phyloP scores from a whole-genome alignment of 2,329 filamentous ascomycete genomes.

The Alternaria solani region DNA sequence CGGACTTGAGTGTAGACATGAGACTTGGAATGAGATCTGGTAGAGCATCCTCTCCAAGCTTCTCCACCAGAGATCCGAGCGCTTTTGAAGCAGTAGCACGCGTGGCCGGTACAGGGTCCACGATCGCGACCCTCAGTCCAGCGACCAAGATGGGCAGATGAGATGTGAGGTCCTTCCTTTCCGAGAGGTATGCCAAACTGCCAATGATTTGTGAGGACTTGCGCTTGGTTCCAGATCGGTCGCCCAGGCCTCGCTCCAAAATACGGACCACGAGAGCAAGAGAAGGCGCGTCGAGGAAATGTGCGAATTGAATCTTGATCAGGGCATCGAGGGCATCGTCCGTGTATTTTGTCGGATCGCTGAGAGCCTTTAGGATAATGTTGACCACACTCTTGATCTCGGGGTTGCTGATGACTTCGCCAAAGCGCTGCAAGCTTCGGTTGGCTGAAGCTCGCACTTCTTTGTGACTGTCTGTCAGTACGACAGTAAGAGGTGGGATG shows the following conservation, averaged over 20 bases:
- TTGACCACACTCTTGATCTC: constrained; percentile 93
- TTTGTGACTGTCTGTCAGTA: constrained; percentile 97
- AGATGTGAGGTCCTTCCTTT: constrained; percentile 89
- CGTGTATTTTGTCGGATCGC: constrained; percentile 96
- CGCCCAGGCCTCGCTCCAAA: constrained; percentile 87
- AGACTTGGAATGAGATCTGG: constrained; percentile 97
- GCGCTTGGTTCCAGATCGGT: constrained; percentile 92
- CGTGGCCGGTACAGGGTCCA: constrained; percentile 96
- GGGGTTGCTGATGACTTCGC: constrained; percentile 97
- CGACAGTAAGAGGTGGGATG: constrained; percentile 91
- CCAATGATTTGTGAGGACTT: constrained; percentile 98
- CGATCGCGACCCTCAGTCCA: constrained; percentile 85
- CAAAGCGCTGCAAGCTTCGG: constrained; percentile 94
- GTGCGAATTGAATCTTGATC: constrained; percentile 98
- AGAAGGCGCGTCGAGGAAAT: constrained; percentile 97
- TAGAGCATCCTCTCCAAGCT: constrained; percentile 93
- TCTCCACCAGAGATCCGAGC: constrained; percentile 95
- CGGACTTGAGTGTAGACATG: constrained; percentile 97
- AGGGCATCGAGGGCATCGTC: constrained; percentile 92
- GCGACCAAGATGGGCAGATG: constrained; percentile 93
- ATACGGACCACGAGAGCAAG: constrained; percentile 94
- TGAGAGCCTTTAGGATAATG: constrained; percentile 92
- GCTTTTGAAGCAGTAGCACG: constrained; percentile 96
- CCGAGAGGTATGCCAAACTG: constrained; percentile 94
- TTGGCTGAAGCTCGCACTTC: constrained; percentile 93